A percentile compares a stretch with the other conserved stretches of the same genome.
phyloP scores from a whole-genome alignment of 2,329 filamentous ascomycete genomes.

The Botrytis cinerea region DNA sequence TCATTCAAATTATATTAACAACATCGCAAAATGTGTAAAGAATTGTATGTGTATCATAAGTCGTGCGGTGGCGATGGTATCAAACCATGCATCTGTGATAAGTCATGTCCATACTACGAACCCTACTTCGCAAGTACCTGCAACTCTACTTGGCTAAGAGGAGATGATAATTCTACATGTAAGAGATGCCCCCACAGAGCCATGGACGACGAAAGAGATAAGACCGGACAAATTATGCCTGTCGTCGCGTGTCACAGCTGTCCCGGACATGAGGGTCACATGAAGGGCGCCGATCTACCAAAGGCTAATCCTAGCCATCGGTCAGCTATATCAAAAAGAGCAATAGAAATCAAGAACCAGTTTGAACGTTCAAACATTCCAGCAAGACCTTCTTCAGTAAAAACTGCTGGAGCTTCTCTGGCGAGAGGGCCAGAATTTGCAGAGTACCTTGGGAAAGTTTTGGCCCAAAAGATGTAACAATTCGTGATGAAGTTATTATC shows the following conservation, averaged over 20 bases:
- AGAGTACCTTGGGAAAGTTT: too few species aligned
- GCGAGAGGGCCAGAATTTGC: neutral
- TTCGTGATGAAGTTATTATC: neutral
- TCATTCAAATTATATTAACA: neutral
- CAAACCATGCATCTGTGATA: conserved; percentile 4
- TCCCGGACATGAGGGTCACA: neutral
- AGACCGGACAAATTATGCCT: neutral
- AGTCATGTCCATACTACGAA: conserved; percentile 1
- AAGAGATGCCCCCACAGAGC: neutral
- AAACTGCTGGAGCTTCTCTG: neutral
- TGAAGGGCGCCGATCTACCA: neutral
- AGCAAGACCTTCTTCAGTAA: neutral
- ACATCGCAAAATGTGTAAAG: neutral
- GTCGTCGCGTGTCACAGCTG: neutral
- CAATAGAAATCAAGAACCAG: too few species aligned
- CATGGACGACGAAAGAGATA: neutral
- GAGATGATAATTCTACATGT: neutral
- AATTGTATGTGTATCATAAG: neutral
- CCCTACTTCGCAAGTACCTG: neutral
- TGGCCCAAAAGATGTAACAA: neutral
- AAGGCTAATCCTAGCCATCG: neutral
- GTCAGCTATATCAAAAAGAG: neutral
- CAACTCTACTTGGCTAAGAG: neutral
- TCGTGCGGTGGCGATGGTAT: neutral
- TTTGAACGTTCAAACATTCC: neutral